Evolutionary conservation across 2,329 filamentous ascomycete species (phyloP).

Genomic region (Verticillium dahliae): DNA sequence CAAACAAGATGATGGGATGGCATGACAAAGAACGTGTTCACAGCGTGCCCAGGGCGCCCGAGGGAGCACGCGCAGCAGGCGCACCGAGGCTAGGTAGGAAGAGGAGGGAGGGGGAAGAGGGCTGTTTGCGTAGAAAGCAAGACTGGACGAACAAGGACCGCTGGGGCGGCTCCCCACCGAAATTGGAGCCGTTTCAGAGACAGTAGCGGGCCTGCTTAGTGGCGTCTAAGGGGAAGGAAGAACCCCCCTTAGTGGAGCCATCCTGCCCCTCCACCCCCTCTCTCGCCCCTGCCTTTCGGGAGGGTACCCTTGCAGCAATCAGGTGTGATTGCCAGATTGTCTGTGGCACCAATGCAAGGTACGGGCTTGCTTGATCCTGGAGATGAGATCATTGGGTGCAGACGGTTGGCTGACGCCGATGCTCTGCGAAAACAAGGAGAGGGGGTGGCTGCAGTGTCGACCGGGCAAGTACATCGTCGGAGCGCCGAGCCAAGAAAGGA

Average conservation of each 20-base stretch:
- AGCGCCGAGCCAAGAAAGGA: neutral
- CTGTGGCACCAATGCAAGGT: slow-evolving; percentile 10
- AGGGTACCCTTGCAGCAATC: slow-evolving; percentile 13
- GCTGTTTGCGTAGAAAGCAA: neutral
- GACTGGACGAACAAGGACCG: slow-evolving; percentile 10
- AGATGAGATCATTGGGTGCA: slow-evolving; percentile 5
- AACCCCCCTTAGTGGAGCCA: neutral
- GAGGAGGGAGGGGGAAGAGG: neutral
- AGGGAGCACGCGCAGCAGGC: neutral
- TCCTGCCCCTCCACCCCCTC: neutral
- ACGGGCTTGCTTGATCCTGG: slow-evolving; percentile 2
- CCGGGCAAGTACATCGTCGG: neutral
- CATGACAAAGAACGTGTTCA: neutral
- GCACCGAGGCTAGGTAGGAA: neutral
- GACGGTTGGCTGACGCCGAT: neutral
- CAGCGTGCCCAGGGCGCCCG: neutral
- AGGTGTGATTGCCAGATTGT: slow-evolving; percentile 2
- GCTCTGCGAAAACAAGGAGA: neutral
- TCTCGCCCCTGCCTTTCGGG: neutral
- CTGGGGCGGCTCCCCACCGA: slow-evolving; percentile 9
- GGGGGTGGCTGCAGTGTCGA: neutral
- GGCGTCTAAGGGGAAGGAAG: slow-evolving; percentile 5
- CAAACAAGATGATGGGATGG: neutral
- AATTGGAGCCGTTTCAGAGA: slow-evolving; percentile 13
- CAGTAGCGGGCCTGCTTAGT: slow-evolving; percentile 3